Evolutionary conservation across 1,284 basidiomycete genomes (phyloP), one percentile per base, ranked within the genome.

Genomic region (Cystobasidiaceae sp.): DNA sequence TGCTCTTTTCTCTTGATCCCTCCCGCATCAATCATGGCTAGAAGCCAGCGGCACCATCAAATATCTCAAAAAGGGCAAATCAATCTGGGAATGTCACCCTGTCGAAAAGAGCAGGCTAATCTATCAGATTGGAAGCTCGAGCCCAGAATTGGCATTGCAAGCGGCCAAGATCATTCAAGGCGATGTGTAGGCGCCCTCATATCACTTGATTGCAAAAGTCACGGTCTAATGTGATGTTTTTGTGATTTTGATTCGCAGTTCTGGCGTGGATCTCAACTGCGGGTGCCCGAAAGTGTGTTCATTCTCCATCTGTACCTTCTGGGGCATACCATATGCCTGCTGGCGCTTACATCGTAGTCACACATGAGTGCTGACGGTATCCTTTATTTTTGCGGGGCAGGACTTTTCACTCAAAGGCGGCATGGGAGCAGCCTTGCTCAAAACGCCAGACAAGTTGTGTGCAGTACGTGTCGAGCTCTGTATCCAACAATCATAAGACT

Each of bases 371-470:
- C n/a, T n/a, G n/a, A n/a, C n/a, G n/a, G n/a, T n/a, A n/a, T n/a
- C n/a, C n/a, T n/a, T n/a, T n/a, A n/a, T n/a, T 23, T 5, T n/a
- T n/a, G n/a, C n/a, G n/a, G n/a, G n/a, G n/a, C 48, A 68, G 67
- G 88, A 92, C 1, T 99, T 99, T 78, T 94, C 91, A 21, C 93
- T 93, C 0, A 89, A 93, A 72, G 80, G 87, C 0, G 94, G 96
- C 0, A 97, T 98, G 93, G 96, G 96, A 19, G 93, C 96, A 1
- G 93, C 92, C 11, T 81, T 99, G 15, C 85, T 99, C 50, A 86
- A 88, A 5, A 93, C 88, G 43, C 93, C 96, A 0, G 92, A 96
- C 74, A 79, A 93, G 21, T 82, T 98, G 11, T 93, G 93, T 75
- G 74, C 73, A 4, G 74, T 75, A 39, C 19, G 72, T 60, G 13